Conservation (phyloP, 345 rosid genomes). For the Psidium friedrichsthalianum region DNA sequence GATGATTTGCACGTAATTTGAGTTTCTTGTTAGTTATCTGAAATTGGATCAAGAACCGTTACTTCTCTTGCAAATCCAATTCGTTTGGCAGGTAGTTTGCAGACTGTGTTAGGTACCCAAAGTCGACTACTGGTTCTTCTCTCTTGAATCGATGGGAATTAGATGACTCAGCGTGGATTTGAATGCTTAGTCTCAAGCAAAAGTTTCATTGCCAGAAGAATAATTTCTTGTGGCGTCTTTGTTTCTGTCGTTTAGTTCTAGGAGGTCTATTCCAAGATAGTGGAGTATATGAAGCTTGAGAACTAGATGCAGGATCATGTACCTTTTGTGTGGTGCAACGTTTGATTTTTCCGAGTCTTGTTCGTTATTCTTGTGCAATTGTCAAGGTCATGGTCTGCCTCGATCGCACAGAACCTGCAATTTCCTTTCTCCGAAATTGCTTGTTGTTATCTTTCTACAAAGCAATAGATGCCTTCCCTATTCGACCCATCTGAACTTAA, state of each 20-base stretch:
- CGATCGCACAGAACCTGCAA: background rate
- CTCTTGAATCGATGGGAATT: background rate
- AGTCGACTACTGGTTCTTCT: background rate
- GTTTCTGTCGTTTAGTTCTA: background rate
- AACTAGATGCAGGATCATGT: background rate
- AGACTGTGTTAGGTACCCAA: background rate
- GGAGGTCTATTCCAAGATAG: background rate
- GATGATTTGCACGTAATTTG: background rate
- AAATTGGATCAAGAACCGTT: background rate
- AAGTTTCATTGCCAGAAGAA: background rate
- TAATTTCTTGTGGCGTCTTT: background rate
- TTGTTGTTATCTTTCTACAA: background rate
- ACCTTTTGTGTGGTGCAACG: background rate
- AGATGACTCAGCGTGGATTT: background rate
- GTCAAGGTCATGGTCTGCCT: background rate
- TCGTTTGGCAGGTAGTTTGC: background rate
- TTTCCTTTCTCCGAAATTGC: background rate
- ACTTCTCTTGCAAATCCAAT: background rate
- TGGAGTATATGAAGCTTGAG: background rate
- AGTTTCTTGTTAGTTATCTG: background rate
- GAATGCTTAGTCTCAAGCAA: background rate
- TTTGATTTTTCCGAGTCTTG: background rate
- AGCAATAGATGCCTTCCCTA: background rate
- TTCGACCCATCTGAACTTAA: background rate
- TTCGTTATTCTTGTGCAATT: background rate